phyloP scores from a whole-genome alignment of 345 rosid genomes.

The Pugionium cornutum region DNA sequence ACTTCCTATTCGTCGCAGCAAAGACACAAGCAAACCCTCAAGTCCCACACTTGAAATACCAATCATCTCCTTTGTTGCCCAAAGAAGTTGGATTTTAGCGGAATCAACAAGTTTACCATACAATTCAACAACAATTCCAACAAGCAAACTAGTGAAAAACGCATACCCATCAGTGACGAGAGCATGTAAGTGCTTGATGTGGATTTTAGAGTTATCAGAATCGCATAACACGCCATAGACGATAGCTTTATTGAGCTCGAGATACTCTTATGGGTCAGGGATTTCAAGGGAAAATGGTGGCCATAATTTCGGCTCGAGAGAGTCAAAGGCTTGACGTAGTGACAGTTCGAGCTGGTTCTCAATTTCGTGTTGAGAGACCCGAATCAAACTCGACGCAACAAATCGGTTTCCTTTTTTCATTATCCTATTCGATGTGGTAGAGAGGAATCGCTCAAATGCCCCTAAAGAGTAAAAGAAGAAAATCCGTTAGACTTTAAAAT shows the following conservation, averaged over 20 bases:
- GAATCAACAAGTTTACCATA: slow-evolving; percentile 58
- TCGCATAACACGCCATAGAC: no score
- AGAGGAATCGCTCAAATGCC: no score
- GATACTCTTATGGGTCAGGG: slow-evolving; percentile 56
- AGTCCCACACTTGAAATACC: slow-evolving; percentile 61
- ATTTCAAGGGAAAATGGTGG: slow-evolving; percentile 64
- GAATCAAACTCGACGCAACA: slow-evolving; percentile 48
- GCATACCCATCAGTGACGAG: slow-evolving; percentile 48
- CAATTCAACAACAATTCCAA: slow-evolving; percentile 52
- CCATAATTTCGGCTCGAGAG: slow-evolving; percentile 46
- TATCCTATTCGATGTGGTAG: not conserved
- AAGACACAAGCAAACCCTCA: slow-evolving; percentile 50
- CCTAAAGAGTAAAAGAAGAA: no score
- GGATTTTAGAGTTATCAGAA: not conserved
- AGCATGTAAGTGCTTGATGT: slow-evolving; percentile 39
- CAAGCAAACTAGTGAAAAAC: slow-evolving; percentile 51
- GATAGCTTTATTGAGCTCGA: slow-evolving; percentile 4
- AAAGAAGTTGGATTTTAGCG: slow-evolving; percentile 57
- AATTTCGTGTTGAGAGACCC: slow-evolving; percentile 40
- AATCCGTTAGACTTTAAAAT: no score
- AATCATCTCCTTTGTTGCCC: slow-evolving; percentile 66
- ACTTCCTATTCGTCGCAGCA: slow-evolving; percentile 64
- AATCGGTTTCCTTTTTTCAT: slow-evolving; percentile 19
- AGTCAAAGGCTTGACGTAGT: slow-evolving; percentile 59
- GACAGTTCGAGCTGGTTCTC: slow-evolving; percentile 58